Evolutionary conservation across 441 rosid genomes (phyloP), one percentile per base, ranked within the genome.

Genomic region (Populus hybrid): DNA sequence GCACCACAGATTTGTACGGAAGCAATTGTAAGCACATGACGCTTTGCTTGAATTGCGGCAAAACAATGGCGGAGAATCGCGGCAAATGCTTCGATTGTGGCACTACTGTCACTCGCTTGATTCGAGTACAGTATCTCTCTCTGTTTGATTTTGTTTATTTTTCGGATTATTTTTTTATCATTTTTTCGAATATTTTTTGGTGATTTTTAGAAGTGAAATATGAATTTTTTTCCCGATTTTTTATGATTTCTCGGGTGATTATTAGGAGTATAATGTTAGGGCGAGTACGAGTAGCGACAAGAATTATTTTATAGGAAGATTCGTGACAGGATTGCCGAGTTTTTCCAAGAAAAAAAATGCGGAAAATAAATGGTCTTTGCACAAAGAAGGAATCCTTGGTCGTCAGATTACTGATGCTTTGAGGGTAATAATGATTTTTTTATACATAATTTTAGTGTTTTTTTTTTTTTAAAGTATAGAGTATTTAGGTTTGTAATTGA

Each of bases 291-390:
- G 89, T 33, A 86, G 71, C 23, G 98, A 95, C 68, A 94, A 90
- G 90, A 88, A 88, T 82, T 95, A 88, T 88, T 95, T 94, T 80
- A 94, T 95, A 50, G 98, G 97, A 71, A 91, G 99, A 77, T 95
- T 95, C 74, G 88, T 88, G 76, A 81, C 82, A 28, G 99, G 99
- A 26, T 82, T 94, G 31, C 99, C n/a, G n/a, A n/a, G n/a, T n/a
- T n/a, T n/a, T n/a, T n/a, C n/a, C n/a, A n/a, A n/a, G n/a, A n/a
- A n/a, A 89, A 92, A 78, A 87, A 76, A 29, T 64, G 86, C 94
- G 3, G 98, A 95, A 83, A 93, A 91, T 78, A 92, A 87, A 82
- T 94, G 99, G 99, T 79, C 88, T 65, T 88, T 92, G 38, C 94
- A 88, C 69, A 94, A 95, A 85, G 98, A 95, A 31, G 97, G 97